Percentiles rank a stretch among this genome's conserved stretches.
phyloP scores from a whole-genome alignment of 2,329 filamentous ascomycete species.

The Penicillium freii region DNA sequence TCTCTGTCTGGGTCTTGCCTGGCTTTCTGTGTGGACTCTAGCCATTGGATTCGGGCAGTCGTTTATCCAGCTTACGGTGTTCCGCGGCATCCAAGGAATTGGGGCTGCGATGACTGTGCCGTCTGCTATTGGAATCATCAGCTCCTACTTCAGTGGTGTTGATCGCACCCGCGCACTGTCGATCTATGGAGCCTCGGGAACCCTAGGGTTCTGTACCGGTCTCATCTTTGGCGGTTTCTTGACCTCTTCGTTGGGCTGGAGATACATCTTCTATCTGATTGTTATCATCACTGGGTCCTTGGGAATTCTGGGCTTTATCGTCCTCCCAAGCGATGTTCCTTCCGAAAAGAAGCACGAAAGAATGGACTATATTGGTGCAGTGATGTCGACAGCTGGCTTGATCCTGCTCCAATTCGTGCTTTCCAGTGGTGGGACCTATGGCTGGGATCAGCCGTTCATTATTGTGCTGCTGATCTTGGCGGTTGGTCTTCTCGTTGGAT shows the following conservation, averaged over 20 bases:
- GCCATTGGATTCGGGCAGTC: slow-evolving; percentile 43
- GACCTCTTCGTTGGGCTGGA: slow-evolving; percentile 41
- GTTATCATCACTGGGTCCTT: slow-evolving; percentile 35
- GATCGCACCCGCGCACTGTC: slow-evolving; percentile 42
- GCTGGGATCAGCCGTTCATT: slow-evolving; percentile 48
- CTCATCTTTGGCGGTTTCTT: slow-evolving; percentile 43
- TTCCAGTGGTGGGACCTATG: slow-evolving; percentile 48
- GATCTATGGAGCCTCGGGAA: slow-evolving; percentile 42
- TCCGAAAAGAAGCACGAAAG: slow-evolving; percentile 34
- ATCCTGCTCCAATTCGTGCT: slow-evolving; percentile 48
- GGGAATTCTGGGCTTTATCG: slow-evolving; percentile 33
- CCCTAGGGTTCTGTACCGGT: slow-evolving; percentile 43
- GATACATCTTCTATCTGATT: slow-evolving; percentile 42
- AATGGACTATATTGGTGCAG: slow-evolving; percentile 45
- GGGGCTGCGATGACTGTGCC: slow-evolving; percentile 50
- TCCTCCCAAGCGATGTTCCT: slow-evolving; percentile 41
- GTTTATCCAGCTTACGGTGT: slow-evolving; percentile 40
- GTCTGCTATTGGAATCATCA: slow-evolving; percentile 49
- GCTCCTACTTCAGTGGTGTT: slow-evolving; percentile 40
- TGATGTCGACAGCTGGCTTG: slow-evolving; percentile 44
- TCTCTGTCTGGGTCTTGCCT: slow-evolving; percentile 40
- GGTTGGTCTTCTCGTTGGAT: slow-evolving; percentile 40
- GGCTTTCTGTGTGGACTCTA: slow-evolving; percentile 38
- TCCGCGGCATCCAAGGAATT: slow-evolving; percentile 49
- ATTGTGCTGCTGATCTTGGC: slow-evolving; percentile 44